phyloP scores from a whole-genome alignment of 495 filamentous ascomycete species.

The Glarea lozoyensis region DNA sequence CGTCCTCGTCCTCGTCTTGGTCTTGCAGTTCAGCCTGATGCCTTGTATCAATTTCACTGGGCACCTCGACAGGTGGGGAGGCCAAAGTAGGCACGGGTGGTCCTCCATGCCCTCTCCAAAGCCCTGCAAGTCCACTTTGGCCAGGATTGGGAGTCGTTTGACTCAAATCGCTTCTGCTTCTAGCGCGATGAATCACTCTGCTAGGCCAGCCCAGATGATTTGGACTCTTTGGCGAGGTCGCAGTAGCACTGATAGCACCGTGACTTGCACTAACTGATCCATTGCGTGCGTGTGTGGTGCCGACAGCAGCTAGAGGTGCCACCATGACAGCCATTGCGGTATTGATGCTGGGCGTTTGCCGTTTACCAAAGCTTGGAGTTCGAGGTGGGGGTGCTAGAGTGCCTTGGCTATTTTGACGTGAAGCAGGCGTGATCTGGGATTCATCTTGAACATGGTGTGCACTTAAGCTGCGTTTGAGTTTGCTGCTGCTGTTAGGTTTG shows the following conservation, averaged over 20 bases:
- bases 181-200: slow-evolving; percentile 46
- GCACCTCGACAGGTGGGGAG: slow-evolving; percentile 18
- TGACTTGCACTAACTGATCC: too few relatives aligned
- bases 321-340: slow-evolving; percentile 57
- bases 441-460: slow-evolving; percentile 21
- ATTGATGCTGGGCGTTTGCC: slow-evolving; percentile 53
- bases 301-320: slow-evolving; percentile 52
- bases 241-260: slow-evolving; percentile 47
- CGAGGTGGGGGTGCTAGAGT: slow-evolving; percentile 43
- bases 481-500: slow-evolving; percentile 38
- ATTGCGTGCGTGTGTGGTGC: slow-evolving; percentile 42
- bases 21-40: slow-evolving; percentile 18
- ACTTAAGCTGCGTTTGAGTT: slow-evolving; percentile 34
- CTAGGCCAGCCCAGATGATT: slow-evolving; percentile 28
- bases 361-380: slow-evolving; percentile 48
- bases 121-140: slow-evolving; percentile 26
- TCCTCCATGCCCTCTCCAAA: slow-evolving; percentile 48
- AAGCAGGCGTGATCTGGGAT: slow-evolving; percentile 19
- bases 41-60: slow-evolving; percentile 16
- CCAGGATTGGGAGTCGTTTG: not conserved
- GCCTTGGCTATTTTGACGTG: slow-evolving; percentile 37
- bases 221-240: slow-evolving; percentile 42
- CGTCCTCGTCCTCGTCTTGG: slow-evolving; percentile 39
- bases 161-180: slow-evolving; percentile 69
- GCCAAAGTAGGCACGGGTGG: slow-evolving; percentile 48